phyloP scores from a whole-genome alignment of 2,329 filamentous ascomycete species.

The Diaporthe ilicicola region DNA sequence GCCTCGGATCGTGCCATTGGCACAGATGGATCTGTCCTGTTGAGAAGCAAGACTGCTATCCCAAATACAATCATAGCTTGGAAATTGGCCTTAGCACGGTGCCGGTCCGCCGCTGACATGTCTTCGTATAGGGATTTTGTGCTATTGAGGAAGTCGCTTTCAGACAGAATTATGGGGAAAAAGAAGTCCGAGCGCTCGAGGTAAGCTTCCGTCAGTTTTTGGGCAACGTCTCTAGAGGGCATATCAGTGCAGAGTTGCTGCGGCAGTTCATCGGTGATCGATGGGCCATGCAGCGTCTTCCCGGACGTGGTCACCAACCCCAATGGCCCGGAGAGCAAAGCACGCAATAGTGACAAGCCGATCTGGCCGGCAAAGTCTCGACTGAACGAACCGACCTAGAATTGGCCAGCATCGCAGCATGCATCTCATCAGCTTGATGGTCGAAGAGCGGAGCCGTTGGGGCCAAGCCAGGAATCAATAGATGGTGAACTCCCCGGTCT shows the following conservation, averaged over 20 bases:
- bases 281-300: no score
- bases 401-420: no score
- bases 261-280: background rate
- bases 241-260: background rate
- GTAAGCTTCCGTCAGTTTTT: background rate
- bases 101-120: background rate
- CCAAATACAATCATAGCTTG: background rate
- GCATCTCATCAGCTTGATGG: no score
- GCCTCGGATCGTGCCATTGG: background rate
- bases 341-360: no score
- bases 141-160: background rate
- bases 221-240: background rate
- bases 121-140: background rate
- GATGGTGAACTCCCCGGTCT: slow-evolving; percentile 39
- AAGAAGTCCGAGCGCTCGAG: background rate
- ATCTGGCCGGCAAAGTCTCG: no score
- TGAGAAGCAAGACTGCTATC: background rate
- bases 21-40: background rate
- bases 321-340: no score
- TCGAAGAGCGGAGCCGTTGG: no score
- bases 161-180: background rate
- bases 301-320: no score
- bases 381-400: no score
- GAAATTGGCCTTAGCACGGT: background rate
- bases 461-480: slow-evolving; percentile 40